Base-by-base conservation (phyloP, 2,329 filamentous ascomycete species). In the Grosmannia clavigera region DNA sequence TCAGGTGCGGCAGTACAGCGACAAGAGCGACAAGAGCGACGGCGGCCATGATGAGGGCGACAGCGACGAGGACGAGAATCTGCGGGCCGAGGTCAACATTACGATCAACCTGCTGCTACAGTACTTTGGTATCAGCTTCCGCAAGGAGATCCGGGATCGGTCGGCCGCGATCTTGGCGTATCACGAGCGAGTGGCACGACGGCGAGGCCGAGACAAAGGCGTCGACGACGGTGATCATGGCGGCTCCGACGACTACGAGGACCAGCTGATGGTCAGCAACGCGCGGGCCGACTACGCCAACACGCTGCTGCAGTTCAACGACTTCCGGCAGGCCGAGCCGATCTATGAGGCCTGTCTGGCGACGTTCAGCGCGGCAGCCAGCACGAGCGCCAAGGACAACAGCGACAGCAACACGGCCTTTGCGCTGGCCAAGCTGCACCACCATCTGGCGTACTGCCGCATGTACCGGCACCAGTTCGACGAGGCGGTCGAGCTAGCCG, bases 231-330 rank as follows among this genome's bases (percentile, higher is more conserved):
- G 22, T 22, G 22, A 22, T 22, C 22, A 22, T 5, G 55, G 25
- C 29, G 56, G 52, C 7, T n/a, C n/a, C 25, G 46, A 14, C 16
- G 16, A n/a, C 22, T 3, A 22, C 3, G 60, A 61, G 19, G 60
- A 61, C 31, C 33, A 38, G 46, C 48, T 64, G 10, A 55, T 60
- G 5, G 19, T 63, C 19, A 60, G 55, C 53, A 58, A 63, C n/a
- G 63, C 61, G 5, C 57, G 57, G 10, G 63, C 63, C 10, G 63
- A 64, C 53, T 64, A 64, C n/a, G 63, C 63, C 58, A 64, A 64
- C 59, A 63, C 63, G 3, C 55, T 64, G 31, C 52, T 64, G 52
- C 61, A 64, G 60, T 64, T 63, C 51, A 62, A 64, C 57, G 63
- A 63, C 55, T 61, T 58, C 29, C 29, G 22, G n/a, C 25, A 53